Evolutionary conservation across 257 asterid genomes (phyloP), one percentile per base, ranked within the genome.

Genomic region (Solanum bulbocastanum): DNA sequence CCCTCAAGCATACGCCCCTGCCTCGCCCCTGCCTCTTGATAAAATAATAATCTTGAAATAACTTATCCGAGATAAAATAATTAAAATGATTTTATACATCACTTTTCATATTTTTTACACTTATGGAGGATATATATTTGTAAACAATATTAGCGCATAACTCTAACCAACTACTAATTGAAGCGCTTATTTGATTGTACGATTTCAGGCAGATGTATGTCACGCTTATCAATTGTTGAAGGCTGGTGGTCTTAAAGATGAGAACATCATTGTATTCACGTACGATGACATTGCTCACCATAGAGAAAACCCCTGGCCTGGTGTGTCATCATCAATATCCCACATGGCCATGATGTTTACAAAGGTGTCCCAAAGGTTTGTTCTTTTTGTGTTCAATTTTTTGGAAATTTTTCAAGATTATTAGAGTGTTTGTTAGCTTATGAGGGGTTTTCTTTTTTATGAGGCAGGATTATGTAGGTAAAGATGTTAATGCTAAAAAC

Each of bases 331-430:
- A 97, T 97, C 86, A 97, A 97, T 88, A 94, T 88, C 86, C 99
- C 99, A 83, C 91, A 89, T 68, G 99, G 99, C 71, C 90, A 56
- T 40, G 98, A 95, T 93, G 98, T 96, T 74, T 96, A 96, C 90
- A 74, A 92, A 84, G 98, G 98, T 89, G 98, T 97, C 75, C 99
- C 99, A 62, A 95, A 95, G 98, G 99, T 95, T 90, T 84, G 90
- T 75, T 83, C 58, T 71, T 56, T 10, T 9, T 39, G 20, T 5
- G 35, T 39, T 75, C 58, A 75, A 75, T 6, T 37, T 30, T 33
- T 75, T 39, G 5, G 22, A 83, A 42, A 68, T 79, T 83, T 88
- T 94, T 74, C 44, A 78, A 33, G 85, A 87, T 36, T 56, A 65
- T 36, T 56, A 65, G 9, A 10, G 20, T 22, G 0, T 22, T 18